These are phyloP conservation scores for Tuber brumale DNA, from an alignment of 495 filamentous ascomycete species.

Conservation along the genomic window DNA sequence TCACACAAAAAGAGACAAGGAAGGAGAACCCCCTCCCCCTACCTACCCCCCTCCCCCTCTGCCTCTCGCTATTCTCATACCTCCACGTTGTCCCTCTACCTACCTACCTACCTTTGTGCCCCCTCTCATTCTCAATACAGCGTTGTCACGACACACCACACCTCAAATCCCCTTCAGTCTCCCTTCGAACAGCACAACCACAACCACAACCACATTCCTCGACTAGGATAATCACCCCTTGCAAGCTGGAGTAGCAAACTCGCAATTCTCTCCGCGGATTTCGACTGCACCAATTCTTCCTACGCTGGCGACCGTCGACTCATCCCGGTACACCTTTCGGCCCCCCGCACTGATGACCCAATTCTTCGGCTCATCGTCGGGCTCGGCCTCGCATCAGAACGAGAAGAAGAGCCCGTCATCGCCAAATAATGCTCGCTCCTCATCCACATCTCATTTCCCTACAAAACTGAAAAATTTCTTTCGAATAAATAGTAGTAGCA, in stretches of 20 bases:
- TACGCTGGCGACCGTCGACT: constrained; percentile 27
- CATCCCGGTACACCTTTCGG: constrained; percentile 18
- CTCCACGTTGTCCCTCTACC: background rate
- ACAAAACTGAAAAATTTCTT: constrained; percentile 96
- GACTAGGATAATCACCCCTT: constrained; percentile 6
- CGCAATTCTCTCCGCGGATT: constrained; percentile 18
- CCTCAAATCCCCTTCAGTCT: constrained; percentile 17
- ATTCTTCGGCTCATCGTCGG: constrained; percentile 43
- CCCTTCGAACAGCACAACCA: constrained; percentile 1
- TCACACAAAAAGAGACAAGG: background rate
- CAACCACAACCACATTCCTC: constrained; percentile 6
- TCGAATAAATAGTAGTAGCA: constrained; percentile 73
- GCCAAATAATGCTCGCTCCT: constrained; percentile 32
- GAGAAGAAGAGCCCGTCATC: constrained; percentile 40
- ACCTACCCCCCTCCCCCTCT: background rate
- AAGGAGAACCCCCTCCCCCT: background rate
- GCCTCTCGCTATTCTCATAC: background rate
- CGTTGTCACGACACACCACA: constrained; percentile 25
- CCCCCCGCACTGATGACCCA: constrained; percentile 43
- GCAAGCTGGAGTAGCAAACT: constrained; percentile 22
- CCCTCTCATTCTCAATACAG: constrained; percentile 1
- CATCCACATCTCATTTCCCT: constrained; percentile 58
- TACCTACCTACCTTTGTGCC: background rate
- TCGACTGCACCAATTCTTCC: background rate
- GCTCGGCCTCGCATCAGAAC: constrained; percentile 25